These are phyloP conservation scores for Russula dissimulans DNA, from an alignment of 768 basidiomycete species.

Conservation along the genomic window DNA sequence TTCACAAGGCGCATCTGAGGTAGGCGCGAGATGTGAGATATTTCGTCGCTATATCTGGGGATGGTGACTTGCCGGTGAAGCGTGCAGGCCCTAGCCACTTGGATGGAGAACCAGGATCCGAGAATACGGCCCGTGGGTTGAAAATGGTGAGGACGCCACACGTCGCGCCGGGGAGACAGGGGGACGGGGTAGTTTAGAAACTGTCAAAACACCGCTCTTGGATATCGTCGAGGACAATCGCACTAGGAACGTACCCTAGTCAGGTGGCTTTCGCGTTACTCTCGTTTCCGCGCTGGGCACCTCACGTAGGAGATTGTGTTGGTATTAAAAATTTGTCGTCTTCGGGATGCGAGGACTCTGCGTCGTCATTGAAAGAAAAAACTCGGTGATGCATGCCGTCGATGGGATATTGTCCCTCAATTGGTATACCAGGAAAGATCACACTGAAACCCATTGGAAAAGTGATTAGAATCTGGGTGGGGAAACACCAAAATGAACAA, in stretches of 20 bases:
- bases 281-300: constrained; percentile 3
- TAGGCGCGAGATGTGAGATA: background rate
- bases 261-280: constrained; percentile 15
- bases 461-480: constrained; percentile 6
- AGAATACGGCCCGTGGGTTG: constrained; percentile 28
- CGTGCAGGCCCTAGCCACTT: constrained; percentile 27
- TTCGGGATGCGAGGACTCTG: constrained; percentile 6
- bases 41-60: background rate
- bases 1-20: constrained; percentile 29
- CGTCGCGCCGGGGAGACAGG: constrained; percentile 21
- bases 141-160: constrained; percentile 33
- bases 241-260: constrained; percentile 12
- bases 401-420: background rate
- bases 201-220: constrained; percentile 2
- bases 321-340: constrained; percentile 17
- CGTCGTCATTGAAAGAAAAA: background rate
- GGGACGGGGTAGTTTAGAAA: constrained; percentile 31
- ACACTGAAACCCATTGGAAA: constrained; percentile 13
- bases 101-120: constrained; percentile 29
- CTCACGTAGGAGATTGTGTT: constrained; percentile 12
- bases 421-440: background rate
- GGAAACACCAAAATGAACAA: background rate
- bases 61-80: constrained; percentile 25
- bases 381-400: background rate
- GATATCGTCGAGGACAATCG: background rate